A percentile compares a stretch with the other conserved stretches of the same genome.
Evolutionary conservation across 352 stramenopile species (phyloP).

Genomic region (Pythium phragmitis): DNA sequence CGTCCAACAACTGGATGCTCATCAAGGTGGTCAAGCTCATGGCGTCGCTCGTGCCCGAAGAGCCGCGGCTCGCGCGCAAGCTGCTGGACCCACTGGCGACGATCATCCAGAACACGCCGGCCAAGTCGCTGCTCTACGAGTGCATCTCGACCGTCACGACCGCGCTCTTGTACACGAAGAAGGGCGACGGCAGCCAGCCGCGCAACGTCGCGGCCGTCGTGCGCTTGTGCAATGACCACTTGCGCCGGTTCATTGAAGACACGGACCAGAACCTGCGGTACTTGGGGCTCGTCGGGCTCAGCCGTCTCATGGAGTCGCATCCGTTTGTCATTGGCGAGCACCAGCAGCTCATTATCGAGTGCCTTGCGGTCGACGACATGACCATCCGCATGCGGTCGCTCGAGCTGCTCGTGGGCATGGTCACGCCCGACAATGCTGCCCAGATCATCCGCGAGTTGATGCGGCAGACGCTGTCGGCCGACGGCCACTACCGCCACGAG

Average conservation of each 20-base stretch:
- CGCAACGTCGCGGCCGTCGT: conserved; percentile 94
- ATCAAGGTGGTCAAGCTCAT: conserved; percentile 99
- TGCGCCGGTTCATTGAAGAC: conserved; percentile 96
- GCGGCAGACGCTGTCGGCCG: conserved; percentile 92
- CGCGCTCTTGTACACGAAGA: conserved; percentile 95
- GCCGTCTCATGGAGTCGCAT: conserved; percentile 96
- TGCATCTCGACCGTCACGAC: conserved; percentile 97
- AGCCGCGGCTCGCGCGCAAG: conserved; percentile 97
- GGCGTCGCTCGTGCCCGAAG: conserved; percentile 95
- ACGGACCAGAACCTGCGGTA: conserved; percentile 99
- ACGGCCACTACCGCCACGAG: conserved; percentile 94
- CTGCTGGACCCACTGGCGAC: conserved; percentile 96
- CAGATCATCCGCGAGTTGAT: conserved; percentile 97
- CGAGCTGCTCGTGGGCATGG: conserved; percentile 95
- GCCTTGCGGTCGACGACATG: conserved; percentile 97
- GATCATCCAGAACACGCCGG: conserved; percentile 96
- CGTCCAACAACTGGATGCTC: conserved; percentile 99
- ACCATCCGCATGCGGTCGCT: conserved; percentile 98
- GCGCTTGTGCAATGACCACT: conserved; percentile 93
- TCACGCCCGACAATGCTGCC: conserved; percentile 94
- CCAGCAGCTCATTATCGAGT: conserved; percentile 95
- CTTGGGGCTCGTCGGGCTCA: conserved; percentile 96
- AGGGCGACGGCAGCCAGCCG: conserved; percentile 94
- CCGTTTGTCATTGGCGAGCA: conserved; percentile 95
- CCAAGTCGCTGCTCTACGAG: conserved; percentile 98